phyloP scores from a whole-genome alignment of 139 green algal genomes.

The Auxenochlorella pyrenoidosa region DNA sequence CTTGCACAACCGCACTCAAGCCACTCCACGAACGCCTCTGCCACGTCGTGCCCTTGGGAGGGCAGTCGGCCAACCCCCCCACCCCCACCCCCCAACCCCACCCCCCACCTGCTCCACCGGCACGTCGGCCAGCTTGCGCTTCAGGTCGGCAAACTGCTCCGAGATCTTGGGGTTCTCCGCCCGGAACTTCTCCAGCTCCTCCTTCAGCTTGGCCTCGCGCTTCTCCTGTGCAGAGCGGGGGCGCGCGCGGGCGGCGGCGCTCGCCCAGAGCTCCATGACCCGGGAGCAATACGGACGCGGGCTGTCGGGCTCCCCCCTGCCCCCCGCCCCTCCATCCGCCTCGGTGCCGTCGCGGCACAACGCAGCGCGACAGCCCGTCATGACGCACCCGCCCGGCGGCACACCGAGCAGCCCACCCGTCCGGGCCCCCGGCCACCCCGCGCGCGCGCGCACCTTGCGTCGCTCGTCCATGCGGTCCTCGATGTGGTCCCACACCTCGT shows the following conservation, averaged over 20 bases:
- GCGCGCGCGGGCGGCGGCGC: background rate
- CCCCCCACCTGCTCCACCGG: slow-evolving; percentile 22
- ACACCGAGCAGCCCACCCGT: too few species aligned
- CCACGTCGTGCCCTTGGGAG: too few species aligned
- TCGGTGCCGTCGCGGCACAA: too few species aligned
- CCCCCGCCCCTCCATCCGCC: too few species aligned
- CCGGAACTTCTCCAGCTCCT: slow-evolving; percentile 94
- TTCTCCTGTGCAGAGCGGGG: slow-evolving; percentile 41
- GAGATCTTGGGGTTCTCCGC: slow-evolving; percentile 97
- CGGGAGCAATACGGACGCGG: too few species aligned
- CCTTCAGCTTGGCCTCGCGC: slow-evolving; percentile 89
- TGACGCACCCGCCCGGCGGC: too few species aligned
- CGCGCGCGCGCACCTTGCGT: slow-evolving; percentile 59
- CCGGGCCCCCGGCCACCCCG: background rate
- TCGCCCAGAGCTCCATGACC: background rate
- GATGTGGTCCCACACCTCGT: slow-evolving; percentile 94
- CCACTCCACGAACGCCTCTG: too few species aligned
- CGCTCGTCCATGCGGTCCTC: slow-evolving; percentile 95
- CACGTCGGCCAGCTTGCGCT: slow-evolving; percentile 87
- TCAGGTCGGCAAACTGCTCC: slow-evolving; percentile 98
- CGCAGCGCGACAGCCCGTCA: too few species aligned
- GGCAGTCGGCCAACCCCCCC: background rate
- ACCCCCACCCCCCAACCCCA: background rate
- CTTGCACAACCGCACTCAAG: too few species aligned
- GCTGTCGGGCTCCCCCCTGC: too few species aligned